A percentile compares a stretch with the other conserved stretches of the same genome.
Evolutionary conservation across 305 asterid genomes (phyloP).

Genomic region (Solanum hybrid): DNA sequence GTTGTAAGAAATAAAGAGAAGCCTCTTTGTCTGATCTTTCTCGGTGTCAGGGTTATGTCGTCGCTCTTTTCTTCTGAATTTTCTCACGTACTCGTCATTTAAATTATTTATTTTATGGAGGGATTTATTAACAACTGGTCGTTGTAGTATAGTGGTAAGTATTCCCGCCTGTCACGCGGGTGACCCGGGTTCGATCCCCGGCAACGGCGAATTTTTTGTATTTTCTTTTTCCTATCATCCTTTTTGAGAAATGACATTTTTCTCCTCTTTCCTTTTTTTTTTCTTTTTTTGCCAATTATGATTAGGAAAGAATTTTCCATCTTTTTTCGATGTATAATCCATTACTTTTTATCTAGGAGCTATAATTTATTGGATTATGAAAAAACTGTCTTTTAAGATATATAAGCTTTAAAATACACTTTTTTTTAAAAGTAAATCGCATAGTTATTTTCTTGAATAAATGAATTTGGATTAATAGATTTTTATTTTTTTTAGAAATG

Average conservation of each 20-base stretch:
- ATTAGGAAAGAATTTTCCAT: neutral
- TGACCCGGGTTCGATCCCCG: conserved; percentile 47
- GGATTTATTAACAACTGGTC: neutral
- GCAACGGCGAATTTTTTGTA: neutral
- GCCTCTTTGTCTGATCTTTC: neutral
- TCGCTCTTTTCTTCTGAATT: neutral
- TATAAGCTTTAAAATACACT: neutral
- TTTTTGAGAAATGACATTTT: neutral
- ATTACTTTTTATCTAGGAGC: neutral
- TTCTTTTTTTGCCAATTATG: too few relatives aligned
- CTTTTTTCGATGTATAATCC: too few relatives aligned
- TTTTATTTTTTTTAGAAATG: neutral
- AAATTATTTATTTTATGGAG: neutral
- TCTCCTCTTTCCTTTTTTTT: neutral
- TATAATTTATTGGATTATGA: neutral
- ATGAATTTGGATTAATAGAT: neutral
- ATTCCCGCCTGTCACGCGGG: conserved; percentile 42
- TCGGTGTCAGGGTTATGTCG: neutral
- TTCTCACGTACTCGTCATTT: neutral
- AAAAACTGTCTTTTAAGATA: too few relatives aligned
- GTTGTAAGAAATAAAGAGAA: neutral
- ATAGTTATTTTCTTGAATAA: too few relatives aligned
- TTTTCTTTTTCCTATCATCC: neutral
- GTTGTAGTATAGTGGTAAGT: conserved; percentile 41
- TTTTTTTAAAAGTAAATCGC: neutral